A percentile compares a stretch with the other conserved stretches of the same genome.
Conservation (phyloP, 208 protist species). For the Leishmania mexicana region DNA sequence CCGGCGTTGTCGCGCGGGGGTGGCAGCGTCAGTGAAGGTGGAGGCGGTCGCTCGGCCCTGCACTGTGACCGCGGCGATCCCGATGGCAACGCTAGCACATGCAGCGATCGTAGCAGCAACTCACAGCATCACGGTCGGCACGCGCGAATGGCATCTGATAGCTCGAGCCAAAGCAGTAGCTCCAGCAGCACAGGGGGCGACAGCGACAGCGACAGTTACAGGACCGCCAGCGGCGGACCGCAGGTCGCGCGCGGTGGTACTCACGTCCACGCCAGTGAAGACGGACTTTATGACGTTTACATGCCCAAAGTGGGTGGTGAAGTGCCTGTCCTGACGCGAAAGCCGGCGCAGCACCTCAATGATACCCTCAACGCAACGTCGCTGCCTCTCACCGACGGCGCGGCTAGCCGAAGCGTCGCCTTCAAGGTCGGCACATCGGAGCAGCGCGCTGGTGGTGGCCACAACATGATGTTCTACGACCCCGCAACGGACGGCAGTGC, state of each 20-base stretch:
- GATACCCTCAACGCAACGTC: background rate
- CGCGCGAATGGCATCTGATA: background rate
- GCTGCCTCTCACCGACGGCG: background rate
- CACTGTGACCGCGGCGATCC: background rate
- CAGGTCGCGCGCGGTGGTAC: background rate
- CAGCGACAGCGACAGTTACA: slow-evolving; percentile 3
- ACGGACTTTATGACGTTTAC: background rate
- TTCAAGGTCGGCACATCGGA: background rate
- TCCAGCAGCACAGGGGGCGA: background rate
- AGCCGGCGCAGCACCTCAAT: background rate
- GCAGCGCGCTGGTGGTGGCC: background rate
- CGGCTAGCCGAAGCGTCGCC: background rate
- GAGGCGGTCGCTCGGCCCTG: background rate
- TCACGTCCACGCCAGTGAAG: background rate
- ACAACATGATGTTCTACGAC: background rate
- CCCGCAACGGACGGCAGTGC: background rate
- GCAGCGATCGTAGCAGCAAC: background rate
- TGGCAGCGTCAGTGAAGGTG: background rate
- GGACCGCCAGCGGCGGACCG: background rate
- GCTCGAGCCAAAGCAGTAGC: background rate
- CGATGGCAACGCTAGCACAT: background rate
- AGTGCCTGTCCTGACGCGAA: slow-evolving; percentile 2
- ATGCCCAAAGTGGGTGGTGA: background rate
- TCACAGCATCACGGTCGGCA: background rate
- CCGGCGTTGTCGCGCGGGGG: background rate